These are phyloP conservation scores for Collybiopsis luxurians DNA, from an alignment of 768 basidiomycete genomes.

Conservation along the genomic window DNA sequence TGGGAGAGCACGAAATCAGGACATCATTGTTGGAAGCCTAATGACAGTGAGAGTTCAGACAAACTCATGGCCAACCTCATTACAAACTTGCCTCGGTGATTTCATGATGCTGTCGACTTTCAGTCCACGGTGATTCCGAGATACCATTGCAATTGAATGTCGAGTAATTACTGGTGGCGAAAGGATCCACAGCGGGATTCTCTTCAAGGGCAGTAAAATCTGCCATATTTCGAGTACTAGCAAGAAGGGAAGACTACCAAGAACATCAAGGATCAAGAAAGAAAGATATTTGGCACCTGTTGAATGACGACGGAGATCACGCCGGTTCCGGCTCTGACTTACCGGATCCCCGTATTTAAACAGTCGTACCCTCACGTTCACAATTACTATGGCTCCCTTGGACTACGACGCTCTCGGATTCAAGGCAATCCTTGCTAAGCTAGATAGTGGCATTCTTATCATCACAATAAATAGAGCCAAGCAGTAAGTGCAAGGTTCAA, in stretches of 20 bases:
- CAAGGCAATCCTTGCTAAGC: constrained; percentile 38
- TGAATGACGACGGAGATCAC: not conserved
- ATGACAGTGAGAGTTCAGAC: not conserved
- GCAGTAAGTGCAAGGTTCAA: constrained; percentile 29
- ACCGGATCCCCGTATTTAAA: not conserved
- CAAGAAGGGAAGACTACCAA: not conserved
- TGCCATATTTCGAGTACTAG: not conserved
- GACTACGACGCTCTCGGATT: constrained; percentile 36
- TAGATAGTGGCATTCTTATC: constrained; percentile 43
- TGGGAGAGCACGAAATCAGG: not conserved
- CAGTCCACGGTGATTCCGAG: not conserved
- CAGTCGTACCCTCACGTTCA: too few relatives aligned
- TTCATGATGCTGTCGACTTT: not conserved
- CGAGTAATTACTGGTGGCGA: too few relatives aligned
- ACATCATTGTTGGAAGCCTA: not conserved
- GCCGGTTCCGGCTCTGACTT: not conserved
- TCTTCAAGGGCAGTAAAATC: not conserved
- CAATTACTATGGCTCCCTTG: constrained; percentile 25
- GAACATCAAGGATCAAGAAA: not conserved
- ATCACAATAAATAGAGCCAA: constrained; percentile 46
- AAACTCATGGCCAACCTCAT: not conserved
- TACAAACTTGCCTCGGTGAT: not conserved
- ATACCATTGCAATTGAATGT: not conserved
- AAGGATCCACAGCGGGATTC: too few relatives aligned
- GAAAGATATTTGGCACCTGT: not conserved